These are phyloP conservation scores for Dunaliella primolecta DNA, from an alignment of 139 green algal species.

Conservation along the genomic window DNA sequence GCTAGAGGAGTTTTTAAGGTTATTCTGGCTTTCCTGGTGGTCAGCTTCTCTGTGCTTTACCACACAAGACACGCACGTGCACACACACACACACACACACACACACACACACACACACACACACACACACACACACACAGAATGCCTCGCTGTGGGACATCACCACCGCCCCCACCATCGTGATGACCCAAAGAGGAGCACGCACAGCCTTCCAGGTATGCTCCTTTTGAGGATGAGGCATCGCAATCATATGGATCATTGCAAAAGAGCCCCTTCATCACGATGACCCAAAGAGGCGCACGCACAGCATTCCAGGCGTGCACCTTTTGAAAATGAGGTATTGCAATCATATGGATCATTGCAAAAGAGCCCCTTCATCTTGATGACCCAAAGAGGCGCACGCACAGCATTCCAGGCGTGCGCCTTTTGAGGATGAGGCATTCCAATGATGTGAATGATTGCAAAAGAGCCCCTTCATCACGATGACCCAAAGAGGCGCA, in stretches of 20 bases:
- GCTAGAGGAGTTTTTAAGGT: no score
- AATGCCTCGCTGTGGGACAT: constrained; percentile 91
- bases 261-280: constrained; percentile 95
- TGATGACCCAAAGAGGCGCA: constrained; percentile 92
- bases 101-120: background rate
- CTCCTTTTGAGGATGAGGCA: constrained; percentile 37
- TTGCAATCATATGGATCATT: no score
- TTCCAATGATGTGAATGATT: no score
- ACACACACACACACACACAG: constrained; percentile 18
- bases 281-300: constrained; percentile 92
- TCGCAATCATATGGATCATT: no score
- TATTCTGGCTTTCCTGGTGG: no score
- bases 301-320: constrained; percentile 64
- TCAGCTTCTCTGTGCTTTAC: no score
- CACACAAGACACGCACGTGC: no score
- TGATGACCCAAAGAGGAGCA: constrained; percentile 92
- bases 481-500: constrained; percentile 92
- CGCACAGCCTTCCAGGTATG: constrained; percentile 62
- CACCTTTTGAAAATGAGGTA: constrained; percentile 37
- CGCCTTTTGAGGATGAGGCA: constrained; percentile 36
- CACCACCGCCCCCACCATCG: constrained; percentile 86
- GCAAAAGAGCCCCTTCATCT: constrained; percentile 95
- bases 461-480: constrained; percentile 95
- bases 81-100: no score
- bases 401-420: constrained; percentile 64